Evolutionary conservation across 805 yeast species (phyloP).

Genomic region (Kodamaea jinghongensis): DNA sequence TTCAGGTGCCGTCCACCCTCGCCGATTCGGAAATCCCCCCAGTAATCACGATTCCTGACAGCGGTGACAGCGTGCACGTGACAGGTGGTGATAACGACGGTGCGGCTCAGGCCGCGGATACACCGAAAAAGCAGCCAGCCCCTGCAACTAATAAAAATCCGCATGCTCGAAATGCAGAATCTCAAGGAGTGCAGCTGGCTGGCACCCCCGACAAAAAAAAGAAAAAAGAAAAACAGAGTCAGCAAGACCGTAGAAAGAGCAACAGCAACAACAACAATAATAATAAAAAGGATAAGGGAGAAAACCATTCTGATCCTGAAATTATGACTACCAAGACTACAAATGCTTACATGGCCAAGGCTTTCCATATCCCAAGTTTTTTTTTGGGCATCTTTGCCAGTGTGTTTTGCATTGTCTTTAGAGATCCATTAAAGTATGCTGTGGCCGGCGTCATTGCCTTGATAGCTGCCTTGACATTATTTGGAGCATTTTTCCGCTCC

Average conservation of each 20-base stretch:
- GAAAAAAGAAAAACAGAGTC: constrained; percentile 5
- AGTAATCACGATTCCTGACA: background rate
- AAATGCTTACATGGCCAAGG: background rate
- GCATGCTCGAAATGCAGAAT: background rate
- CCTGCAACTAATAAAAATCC: background rate
- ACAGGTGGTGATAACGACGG: background rate
- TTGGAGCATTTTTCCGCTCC: constrained; percentile 15
- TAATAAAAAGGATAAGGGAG: constrained; percentile 1
- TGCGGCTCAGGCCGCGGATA: background rate
- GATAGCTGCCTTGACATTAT: background rate
- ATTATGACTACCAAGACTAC: background rate
- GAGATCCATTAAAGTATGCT: constrained; percentile 21
- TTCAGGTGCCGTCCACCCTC: constrained; percentile 1
- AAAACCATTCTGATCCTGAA: background rate
- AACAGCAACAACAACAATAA: background rate
- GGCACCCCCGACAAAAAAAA: background rate
- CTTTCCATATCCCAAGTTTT: constrained; percentile 28
- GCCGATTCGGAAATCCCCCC: constrained; percentile 4
- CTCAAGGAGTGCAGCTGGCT: background rate
- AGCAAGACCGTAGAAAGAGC: background rate
- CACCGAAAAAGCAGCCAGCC: background rate
- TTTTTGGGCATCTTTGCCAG: constrained; percentile 26
- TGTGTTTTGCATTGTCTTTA: constrained; percentile 18
- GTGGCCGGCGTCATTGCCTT: constrained; percentile 13
- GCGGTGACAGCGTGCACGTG: constrained; percentile 3